Percentiles rank a stretch among this genome's conserved stretches.
These are phyloP conservation scores for Thelephora aurantiotincta DNA, from an alignment of 768 basidiomycete species.

Conservation along the genomic window DNA sequence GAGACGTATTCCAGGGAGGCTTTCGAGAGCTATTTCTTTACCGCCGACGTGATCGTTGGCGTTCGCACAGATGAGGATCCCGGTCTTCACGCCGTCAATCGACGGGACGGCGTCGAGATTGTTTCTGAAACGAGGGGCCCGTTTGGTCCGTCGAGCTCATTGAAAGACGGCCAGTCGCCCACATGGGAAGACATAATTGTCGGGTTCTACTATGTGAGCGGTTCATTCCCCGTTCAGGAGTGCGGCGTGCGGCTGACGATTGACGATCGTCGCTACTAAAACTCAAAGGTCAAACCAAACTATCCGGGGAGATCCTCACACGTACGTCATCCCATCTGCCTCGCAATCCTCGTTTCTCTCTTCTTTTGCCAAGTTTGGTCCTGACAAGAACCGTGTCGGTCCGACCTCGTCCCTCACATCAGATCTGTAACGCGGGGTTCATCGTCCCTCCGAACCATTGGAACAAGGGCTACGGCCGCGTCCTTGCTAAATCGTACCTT, in stretches of 20 bases:
- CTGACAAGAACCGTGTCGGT: background rate
- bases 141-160: constrained; percentile 12
- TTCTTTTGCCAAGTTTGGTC: background rate
- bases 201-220: constrained; percentile 66
- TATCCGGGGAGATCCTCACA: constrained; percentile 86
- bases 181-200: constrained; percentile 58
- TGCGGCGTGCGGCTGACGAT: background rate
- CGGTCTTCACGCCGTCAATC: constrained; percentile 11
- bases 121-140: constrained; percentile 7
- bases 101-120: constrained; percentile 8
- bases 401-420: constrained; percentile 3
- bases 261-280: constrained; percentile 5
- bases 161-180: constrained; percentile 28
- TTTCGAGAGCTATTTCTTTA: constrained; percentile 69
- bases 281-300: constrained; percentile 59
- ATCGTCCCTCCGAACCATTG: constrained; percentile 50
- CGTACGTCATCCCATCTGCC: constrained; percentile 32
- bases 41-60: constrained; percentile 62
- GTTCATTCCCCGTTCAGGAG: constrained; percentile 1
- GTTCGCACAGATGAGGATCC: constrained; percentile 21
- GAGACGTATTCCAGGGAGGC: constrained; percentile 25
- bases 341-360: background rate
- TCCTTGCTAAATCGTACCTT: constrained; percentile 67
- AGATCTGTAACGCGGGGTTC: constrained; percentile 90
- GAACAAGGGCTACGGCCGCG: constrained; percentile 49